Conservation (phyloP, 2,329 filamentous ascomycete genomes). For the Knoxdaviesia capensis region DNA sequence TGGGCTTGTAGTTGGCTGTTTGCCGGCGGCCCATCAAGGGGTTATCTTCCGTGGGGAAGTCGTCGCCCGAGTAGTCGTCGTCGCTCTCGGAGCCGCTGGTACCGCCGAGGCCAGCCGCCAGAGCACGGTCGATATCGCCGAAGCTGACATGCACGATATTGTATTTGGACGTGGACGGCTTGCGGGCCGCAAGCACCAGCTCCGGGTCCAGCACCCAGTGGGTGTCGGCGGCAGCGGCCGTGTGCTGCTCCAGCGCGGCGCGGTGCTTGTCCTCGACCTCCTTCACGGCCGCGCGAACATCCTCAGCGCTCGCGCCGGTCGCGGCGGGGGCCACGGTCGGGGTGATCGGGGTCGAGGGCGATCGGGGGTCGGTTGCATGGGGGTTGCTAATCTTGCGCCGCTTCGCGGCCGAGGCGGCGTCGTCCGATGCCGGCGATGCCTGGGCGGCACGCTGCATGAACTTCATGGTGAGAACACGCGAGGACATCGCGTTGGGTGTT, state of each 20-base stretch:
- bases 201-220: constrained; percentile 47
- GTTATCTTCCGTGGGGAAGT: constrained; percentile 11
- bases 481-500: constrained; percentile 53
- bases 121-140: constrained; percentile 22
- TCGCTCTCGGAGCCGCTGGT: constrained; percentile 17
- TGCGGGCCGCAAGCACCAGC: constrained; percentile 14
- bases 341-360: no score
- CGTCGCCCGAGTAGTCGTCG: constrained; percentile 13
- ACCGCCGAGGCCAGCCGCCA: constrained; percentile 19
- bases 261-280: constrained; percentile 47
- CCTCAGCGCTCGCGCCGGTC: constrained; percentile 14
- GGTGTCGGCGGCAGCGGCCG: constrained; percentile 44
- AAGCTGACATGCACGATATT: constrained; percentile 40
- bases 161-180: constrained; percentile 17
- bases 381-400: constrained; percentile 31
- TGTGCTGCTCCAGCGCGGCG: constrained; percentile 38
- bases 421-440: constrained; percentile 18
- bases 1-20: constrained; percentile 12
- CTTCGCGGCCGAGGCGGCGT: constrained; percentile 33
- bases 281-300: constrained; percentile 41
- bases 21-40: constrained; percentile 16
- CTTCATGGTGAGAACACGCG: constrained; percentile 81
- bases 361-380: no score
- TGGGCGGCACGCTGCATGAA: constrained; percentile 79
- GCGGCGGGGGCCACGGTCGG: constrained; percentile 12